These are phyloP conservation scores for Mortierella sp. DNA, from an alignment of 371 early-diverging fungal genomes.

Conservation along the genomic window DNA sequence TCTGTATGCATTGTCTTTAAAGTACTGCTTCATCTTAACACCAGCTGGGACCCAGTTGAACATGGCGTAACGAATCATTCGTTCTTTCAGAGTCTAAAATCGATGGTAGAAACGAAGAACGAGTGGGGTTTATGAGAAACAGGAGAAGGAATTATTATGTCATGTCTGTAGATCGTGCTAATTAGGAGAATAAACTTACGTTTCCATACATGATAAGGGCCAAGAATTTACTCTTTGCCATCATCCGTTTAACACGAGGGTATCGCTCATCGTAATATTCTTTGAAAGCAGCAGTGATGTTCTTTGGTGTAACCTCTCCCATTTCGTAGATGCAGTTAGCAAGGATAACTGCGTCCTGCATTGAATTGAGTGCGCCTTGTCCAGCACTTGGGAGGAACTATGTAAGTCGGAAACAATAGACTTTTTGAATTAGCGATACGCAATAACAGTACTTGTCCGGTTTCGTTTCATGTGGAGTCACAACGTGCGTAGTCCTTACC, in stretches of 20 bases:
- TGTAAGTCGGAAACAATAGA: neutral
- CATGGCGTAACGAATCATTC: slow-evolving; percentile 4
- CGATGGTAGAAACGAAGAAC: too few relatives aligned
- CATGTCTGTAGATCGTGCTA: too few relatives aligned
- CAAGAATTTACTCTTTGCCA: slow-evolving; percentile 14
- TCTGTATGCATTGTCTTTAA: slow-evolving; percentile 19
- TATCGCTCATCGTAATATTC: slow-evolving; percentile 2
- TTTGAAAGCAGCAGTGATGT: neutral
- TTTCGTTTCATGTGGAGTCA: too few relatives aligned
- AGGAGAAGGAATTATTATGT: too few relatives aligned
- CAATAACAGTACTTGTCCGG: too few relatives aligned
- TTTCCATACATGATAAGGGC: neutral
- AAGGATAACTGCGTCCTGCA: slow-evolving; percentile 23
- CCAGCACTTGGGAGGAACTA: slow-evolving; percentile 9
- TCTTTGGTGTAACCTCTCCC: neutral
- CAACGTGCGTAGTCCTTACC: too few relatives aligned
- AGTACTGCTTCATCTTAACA: slow-evolving; percentile 13
- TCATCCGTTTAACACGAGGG: neutral
- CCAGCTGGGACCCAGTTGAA: slow-evolving; percentile 28
- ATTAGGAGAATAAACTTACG: neutral
- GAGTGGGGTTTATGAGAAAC: too few relatives aligned
- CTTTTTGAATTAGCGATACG: too few relatives aligned
- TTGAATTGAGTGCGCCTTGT: slow-evolving; percentile 20
- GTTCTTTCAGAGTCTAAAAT: slow-evolving; percentile 18
- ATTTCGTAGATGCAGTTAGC: slow-evolving; percentile 23